These are phyloP conservation scores for Theobroma cacao DNA, from an alignment of 345 rosid species.

Conservation along the genomic window DNA sequence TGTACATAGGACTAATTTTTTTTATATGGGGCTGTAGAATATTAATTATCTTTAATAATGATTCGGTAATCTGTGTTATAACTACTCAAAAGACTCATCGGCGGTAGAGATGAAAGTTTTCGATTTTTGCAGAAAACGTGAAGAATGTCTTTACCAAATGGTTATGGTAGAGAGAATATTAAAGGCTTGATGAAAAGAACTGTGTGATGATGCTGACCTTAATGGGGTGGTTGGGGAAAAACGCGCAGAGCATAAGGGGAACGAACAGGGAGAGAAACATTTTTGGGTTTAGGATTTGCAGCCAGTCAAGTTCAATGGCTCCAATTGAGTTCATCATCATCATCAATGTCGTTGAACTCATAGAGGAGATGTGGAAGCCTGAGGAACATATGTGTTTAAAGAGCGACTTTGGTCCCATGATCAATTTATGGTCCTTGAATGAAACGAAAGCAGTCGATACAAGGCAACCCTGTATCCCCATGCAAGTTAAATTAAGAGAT, in stretches of 20 bases:
- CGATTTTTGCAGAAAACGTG: neutral
- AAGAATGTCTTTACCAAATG: neutral
- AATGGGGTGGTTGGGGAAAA: neutral
- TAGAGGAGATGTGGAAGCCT: slow-evolving; percentile 19
- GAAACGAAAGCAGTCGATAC: neutral
- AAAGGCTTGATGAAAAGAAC: neutral
- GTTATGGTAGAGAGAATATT: neutral
- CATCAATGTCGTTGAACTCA: neutral
- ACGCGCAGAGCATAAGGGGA: no score
- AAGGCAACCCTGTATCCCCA: neutral
- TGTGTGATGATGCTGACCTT: neutral
- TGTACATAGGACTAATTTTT: neutral
- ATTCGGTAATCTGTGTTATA: neutral
- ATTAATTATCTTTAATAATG: neutral
- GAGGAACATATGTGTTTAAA: slow-evolving; percentile 6
- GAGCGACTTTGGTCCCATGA: neutral
- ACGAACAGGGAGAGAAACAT: neutral
- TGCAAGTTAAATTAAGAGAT: no score
- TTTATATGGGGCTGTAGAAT: neutral
- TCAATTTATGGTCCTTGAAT: slow-evolving; percentile 1
- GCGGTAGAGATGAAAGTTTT: no score
- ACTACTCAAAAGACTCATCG: no score
- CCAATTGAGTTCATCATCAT: neutral
- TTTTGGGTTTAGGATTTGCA: neutral
- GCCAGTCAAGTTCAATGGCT: neutral